Evolutionary conservation across 1,284 basidiomycete species (phyloP).

Genomic region (Apiotrichum gamsii): DNA sequence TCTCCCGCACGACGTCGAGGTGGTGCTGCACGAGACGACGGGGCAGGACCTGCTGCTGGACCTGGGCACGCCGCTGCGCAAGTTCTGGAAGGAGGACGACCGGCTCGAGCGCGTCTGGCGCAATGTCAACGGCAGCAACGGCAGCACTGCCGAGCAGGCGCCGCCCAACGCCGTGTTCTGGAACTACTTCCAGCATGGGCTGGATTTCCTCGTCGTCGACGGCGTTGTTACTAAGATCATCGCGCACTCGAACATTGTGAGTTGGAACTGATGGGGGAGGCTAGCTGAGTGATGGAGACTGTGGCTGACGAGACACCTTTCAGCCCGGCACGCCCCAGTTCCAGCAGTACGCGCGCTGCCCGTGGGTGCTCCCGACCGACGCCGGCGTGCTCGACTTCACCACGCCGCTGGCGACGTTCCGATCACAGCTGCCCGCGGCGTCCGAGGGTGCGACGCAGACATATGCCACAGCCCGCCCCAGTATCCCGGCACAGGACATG

Average conservation of each 20-base stretch:
- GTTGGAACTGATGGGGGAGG: too few relatives aligned
- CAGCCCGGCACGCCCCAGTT: constrained; percentile 84
- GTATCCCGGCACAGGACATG: too few relatives aligned
- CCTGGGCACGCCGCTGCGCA: constrained; percentile 67
- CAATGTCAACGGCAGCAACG: background rate
- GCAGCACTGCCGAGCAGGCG: background rate
- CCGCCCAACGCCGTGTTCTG: constrained; percentile 62
- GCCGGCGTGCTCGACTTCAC: constrained; percentile 21
- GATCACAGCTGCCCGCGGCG: background rate
- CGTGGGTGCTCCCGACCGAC: constrained; percentile 60
- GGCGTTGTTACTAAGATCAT: constrained; percentile 71
- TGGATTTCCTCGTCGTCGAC: constrained; percentile 74
- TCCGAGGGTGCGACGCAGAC: background rate
- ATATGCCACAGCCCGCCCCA: too few relatives aligned
- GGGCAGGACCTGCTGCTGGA: constrained; percentile 72
- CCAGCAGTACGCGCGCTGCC: constrained; percentile 80
- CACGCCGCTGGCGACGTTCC: constrained; percentile 23
- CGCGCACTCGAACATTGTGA: constrained; percentile 74
- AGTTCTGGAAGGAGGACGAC: constrained; percentile 80
- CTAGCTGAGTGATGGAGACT: background rate
- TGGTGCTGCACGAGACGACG: constrained; percentile 70
- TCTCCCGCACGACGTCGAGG: constrained; percentile 48
- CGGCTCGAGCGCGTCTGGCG: constrained; percentile 55
- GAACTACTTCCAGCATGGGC: constrained; percentile 81
- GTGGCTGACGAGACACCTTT: background rate